phyloP scores from a whole-genome alignment of 352 stramenopile species.

The Phytophthora constricta region DNA sequence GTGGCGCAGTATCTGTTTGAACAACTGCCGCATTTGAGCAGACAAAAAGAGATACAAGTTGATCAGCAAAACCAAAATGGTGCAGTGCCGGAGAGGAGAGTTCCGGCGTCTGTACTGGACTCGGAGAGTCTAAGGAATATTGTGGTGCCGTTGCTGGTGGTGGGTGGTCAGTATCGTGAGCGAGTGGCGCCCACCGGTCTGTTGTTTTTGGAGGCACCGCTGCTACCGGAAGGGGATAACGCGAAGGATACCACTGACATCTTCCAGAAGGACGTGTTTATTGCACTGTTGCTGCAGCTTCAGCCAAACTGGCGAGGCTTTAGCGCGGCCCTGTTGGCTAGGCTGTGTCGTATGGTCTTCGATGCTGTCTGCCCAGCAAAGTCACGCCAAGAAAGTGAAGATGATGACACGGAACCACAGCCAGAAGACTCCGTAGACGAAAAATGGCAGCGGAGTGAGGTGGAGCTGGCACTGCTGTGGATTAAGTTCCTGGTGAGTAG shows the following conservation, averaged over 20 bases:
- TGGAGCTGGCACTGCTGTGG: conserved; percentile 56
- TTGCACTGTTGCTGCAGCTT: conserved; percentile 54
- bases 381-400: conserved; percentile 8
- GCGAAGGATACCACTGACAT: conserved; percentile 13
- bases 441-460: conserved; percentile 20
- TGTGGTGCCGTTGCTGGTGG: conserved; percentile 67
- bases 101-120: conserved; percentile 36
- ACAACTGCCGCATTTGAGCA: conserved; percentile 33
- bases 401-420: conserved; percentile 8
- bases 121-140: conserved; percentile 61
- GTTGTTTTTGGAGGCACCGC: conserved; percentile 42
- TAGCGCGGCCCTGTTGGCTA: conserved; percentile 61
- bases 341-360: conserved; percentile 60
- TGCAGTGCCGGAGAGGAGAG: neutral
- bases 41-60: conserved; percentile 10
- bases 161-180: conserved; percentile 62
- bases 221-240: conserved; percentile 6
- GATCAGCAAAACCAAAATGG: neutral
- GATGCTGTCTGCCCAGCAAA: conserved; percentile 16
- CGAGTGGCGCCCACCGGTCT: conserved; percentile 47
- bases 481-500: conserved; percentile 72
- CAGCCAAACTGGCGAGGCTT: conserved; percentile 57
- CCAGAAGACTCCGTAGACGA: conserved; percentile 6
- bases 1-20: conserved; percentile 45
- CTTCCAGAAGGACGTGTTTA: conserved; percentile 41